Evolutionary conservation across 495 filamentous ascomycete genomes (phyloP), one percentile per base, ranked within the genome.

Genomic region (Hypomontagnella monticulosa): DNA sequence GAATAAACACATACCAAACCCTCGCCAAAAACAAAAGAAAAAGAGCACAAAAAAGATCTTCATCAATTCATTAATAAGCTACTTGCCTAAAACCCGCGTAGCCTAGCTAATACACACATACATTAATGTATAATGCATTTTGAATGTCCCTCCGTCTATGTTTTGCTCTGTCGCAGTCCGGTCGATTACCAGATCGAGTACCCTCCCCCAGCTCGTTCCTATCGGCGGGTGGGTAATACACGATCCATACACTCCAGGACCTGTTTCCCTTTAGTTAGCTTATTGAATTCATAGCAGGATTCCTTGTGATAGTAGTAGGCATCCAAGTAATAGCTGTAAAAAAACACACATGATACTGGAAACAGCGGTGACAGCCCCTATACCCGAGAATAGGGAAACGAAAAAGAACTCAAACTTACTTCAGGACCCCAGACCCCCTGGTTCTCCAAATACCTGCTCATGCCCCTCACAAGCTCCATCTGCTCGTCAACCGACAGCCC

Each of bases 401-500:
- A 2, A 27, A 3, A 27, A 12, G 27, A n/a, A 36, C 15, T 23
- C 11, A 15, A 16, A 77, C 82, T 69, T 71, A 91, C 87, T 76
- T 83, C 82, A 46, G 87, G 82, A 36, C 83, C 78, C 46, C 92
- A 80, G 3, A 84, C 80, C 5, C 91, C 93, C 74, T 97, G 93
- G 70, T 96, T 96, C 60, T 87, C 88, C 47, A 98, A 78, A 78
- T 97, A 93, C 74, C 91, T 94, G 70, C 85, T 83, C 63, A 99
- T 77, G 0, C 91, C 88, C 68, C 86, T 89, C 1, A 98, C 86
- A 38, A 99, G 86, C 73, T 97, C 92, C 51, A 96, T 79, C 76
- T 97, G 93, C 74, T 98, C 92, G 20, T 96, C 92, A 1, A 85
- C 74, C 0, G 87, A 87, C 57, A 99, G 74, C 7, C 93, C 93